Evolutionary conservation across 169 alveolate genomes (phyloP).

Genomic region (Neospora caninum): DNA sequence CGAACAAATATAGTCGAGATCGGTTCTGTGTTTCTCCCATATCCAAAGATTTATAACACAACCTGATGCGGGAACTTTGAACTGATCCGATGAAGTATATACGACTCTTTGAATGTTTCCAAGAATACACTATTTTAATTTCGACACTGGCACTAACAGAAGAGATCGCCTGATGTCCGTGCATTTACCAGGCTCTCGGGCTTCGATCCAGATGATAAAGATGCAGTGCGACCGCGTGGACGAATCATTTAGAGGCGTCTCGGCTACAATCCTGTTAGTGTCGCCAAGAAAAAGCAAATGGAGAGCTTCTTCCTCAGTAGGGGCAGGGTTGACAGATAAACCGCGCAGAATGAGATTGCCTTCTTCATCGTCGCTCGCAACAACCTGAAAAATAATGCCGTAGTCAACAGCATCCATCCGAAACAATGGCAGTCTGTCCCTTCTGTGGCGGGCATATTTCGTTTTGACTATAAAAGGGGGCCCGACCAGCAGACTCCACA

Average conservation of each 20-base stretch:
- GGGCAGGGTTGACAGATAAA: slow-evolving; percentile 89
- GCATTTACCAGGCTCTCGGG: slow-evolving; percentile 19
- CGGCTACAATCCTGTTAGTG: slow-evolving; percentile 93
- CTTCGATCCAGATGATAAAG: slow-evolving; percentile 91
- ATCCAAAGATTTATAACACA: no score
- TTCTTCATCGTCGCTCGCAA: slow-evolving; percentile 85
- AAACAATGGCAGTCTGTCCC: background rate
- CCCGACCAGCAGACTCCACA: background rate
- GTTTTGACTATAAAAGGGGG: background rate
- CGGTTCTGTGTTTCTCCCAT: no score
- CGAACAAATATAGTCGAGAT: no score
- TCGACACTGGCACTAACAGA: no score
- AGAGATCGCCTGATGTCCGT: background rate
- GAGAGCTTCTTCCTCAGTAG: slow-evolving; percentile 93
- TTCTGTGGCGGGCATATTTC: background rate
- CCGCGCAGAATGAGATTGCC: slow-evolving; percentile 89
- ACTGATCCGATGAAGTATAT: no score
- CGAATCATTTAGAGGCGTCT: slow-evolving; percentile 95
- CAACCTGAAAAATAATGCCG: slow-evolving; percentile 78
- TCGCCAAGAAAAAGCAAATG: slow-evolving; percentile 92
- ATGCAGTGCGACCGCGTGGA: slow-evolving; percentile 95
- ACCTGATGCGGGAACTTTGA: no score
- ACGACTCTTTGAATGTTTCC: no score
- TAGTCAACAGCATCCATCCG: background rate
- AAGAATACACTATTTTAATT: no score